Percentiles rank a stretch among this genome's conserved stretches.
Evolutionary conservation across 371 early-diverging fungal species (phyloP).

Genomic region (Rhizomucor miehei): DNA sequence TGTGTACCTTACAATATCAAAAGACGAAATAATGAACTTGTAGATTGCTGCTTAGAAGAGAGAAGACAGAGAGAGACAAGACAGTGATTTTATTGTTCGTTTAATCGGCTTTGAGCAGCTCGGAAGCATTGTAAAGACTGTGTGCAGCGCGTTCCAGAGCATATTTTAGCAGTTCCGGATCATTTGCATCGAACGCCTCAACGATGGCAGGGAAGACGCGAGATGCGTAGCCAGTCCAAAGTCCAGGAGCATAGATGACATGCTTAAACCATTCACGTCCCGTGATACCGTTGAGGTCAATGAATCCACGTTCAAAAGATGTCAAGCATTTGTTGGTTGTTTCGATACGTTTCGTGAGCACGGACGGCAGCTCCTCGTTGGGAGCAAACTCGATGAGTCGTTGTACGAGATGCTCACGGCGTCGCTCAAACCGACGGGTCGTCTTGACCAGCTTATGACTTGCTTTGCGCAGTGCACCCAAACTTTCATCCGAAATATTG

Average conservation of each 20-base stretch:
- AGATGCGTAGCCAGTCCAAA: conserved; percentile 49
- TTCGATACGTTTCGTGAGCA: conserved; percentile 18
- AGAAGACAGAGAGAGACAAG: too few species aligned
- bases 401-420: conserved; percentile 7
- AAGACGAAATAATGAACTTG: conserved; percentile 7
- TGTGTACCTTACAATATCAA: conserved; percentile 39
- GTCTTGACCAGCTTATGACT: conserved; percentile 6
- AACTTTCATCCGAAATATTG: not conserved
- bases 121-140: conserved; percentile 3
- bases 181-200: conserved; percentile 41
- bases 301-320: conserved; percentile 52
- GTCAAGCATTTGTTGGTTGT: conserved; percentile 39
- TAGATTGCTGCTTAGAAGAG: too few species aligned
- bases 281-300: conserved; percentile 52
- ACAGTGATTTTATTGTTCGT: too few species aligned
- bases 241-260: conserved; percentile 54
- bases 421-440: conserved; percentile 11
- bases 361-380: conserved; percentile 15
- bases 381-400: not conserved
- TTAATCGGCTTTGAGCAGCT: conserved; percentile 7
- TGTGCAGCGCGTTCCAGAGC: conserved; percentile 26
- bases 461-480: conserved; percentile 5
- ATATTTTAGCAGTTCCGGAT: conserved; percentile 18
- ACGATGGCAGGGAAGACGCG: conserved; percentile 52
- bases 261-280: conserved; percentile 66